A percentile compares a stretch with the other conserved stretches of the same genome.
phyloP scores from a whole-genome alignment of 257 asterid genomes.

The Coffea eugenioides region DNA sequence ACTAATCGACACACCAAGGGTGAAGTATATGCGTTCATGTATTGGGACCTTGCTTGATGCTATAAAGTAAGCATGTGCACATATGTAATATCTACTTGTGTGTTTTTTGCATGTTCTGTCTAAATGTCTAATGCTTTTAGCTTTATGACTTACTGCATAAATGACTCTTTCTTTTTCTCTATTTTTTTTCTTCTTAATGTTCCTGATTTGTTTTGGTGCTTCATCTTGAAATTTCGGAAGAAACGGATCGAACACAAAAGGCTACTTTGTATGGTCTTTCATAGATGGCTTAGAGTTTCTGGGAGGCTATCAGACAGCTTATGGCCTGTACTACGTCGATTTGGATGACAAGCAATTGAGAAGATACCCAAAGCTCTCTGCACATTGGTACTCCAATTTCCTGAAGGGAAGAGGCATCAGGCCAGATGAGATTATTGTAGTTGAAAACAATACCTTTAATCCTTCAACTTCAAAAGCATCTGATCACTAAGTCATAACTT shows the following conservation, averaged over 20 bases:
- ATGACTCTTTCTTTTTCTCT: not conserved
- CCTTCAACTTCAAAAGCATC: too few relatives aligned
- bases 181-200: not conserved
- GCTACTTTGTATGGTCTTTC: conserved; percentile 1
- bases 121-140: too few relatives aligned
- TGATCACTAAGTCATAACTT: too few relatives aligned
- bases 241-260: conserved; percentile 52
- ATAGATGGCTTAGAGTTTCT: too few relatives aligned
- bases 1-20: conserved; percentile 23
- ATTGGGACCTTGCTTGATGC: conserved; percentile 28
- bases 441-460: too few relatives aligned
- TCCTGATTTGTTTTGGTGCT: not conserved
- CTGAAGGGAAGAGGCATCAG: too few relatives aligned
- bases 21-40: conserved; percentile 20
- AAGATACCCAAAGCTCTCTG: too few relatives aligned
- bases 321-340: too few relatives aligned
- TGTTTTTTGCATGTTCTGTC: not conserved
- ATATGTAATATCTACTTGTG: not conserved
- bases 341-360: too few relatives aligned
- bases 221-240: conserved; percentile 21
- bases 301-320: too few relatives aligned
- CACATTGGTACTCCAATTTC: too few relatives aligned
- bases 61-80: conserved; percentile 19
- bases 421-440: too few relatives aligned
- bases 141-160: not conserved